These are phyloP conservation scores for Hypoxylon intermedium DNA, from an alignment of 495 filamentous ascomycete genomes.

Conservation along the genomic window DNA sequence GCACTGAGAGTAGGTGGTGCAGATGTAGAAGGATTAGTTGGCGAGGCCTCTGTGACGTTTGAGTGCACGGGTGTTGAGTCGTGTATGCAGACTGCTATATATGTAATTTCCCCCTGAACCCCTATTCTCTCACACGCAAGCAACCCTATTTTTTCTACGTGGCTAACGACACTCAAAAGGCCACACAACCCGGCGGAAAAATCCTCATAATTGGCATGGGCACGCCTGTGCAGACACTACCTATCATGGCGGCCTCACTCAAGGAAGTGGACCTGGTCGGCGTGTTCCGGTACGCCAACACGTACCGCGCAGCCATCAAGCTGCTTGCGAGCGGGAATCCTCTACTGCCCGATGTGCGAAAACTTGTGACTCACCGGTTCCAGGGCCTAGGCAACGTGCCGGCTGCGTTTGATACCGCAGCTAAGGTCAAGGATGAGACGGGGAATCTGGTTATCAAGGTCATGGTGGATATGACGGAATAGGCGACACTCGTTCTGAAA, in stretches of 20 bases:
- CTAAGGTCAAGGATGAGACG: conserved; percentile 58
- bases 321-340: conserved; percentile 66
- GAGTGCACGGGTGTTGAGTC: conserved; percentile 92
- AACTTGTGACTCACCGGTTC: conserved; percentile 76
- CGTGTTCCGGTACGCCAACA: conserved; percentile 88
- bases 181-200: conserved; percentile 77
- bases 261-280: conserved; percentile 93
- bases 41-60: conserved; percentile 80
- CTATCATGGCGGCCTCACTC: conserved; percentile 82
- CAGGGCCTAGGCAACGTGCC: conserved; percentile 53
- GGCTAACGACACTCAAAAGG: conserved; percentile 41
- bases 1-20: conserved; percentile 42
- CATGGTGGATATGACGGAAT: conserved; percentile 54
- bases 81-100: conserved; percentile 88
- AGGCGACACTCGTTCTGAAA: not conserved
- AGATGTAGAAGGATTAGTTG: conserved; percentile 33
- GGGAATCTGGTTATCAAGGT: conserved; percentile 63
- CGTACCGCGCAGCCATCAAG: conserved; percentile 78
- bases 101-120: conserved; percentile 55
- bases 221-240: conserved; percentile 83
- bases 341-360: conserved; percentile 62
- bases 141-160: not conserved
- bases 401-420: conserved; percentile 60
- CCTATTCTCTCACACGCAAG: not conserved
- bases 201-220: conserved; percentile 96